phyloP scores from a whole-genome alignment of 805 yeast species.

The Lipomyces starkeyi region DNA sequence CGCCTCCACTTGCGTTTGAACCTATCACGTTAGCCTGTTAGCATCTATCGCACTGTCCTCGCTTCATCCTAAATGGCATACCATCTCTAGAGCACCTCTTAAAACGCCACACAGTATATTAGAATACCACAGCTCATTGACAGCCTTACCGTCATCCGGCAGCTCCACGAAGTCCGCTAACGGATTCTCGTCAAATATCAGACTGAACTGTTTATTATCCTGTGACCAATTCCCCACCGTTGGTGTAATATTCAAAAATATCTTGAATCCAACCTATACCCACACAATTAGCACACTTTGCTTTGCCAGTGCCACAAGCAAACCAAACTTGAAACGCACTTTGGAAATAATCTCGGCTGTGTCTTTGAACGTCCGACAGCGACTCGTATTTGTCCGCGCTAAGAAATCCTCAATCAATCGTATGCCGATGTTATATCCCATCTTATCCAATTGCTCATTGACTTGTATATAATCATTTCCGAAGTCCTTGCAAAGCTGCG shows the following conservation, averaged over 20 bases:
- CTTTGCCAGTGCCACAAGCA: neutral
- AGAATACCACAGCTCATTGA: conserved; percentile 86
- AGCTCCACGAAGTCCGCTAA: conserved; percentile 93
- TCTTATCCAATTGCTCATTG: conserved; percentile 80
- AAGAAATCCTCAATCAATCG: conserved; percentile 91
- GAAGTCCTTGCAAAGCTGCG: conserved; percentile 86
- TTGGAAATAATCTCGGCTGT: conserved; percentile 87
- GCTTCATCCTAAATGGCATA: conserved; percentile 11
- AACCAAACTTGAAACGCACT: conserved; percentile 24
- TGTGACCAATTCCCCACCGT: conserved; percentile 73
- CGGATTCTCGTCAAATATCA: conserved; percentile 83
- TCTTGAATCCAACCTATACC: conserved; percentile 74
- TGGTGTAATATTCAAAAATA: conserved; percentile 85
- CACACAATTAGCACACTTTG: neutral
- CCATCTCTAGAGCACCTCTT: conserved; percentile 90
- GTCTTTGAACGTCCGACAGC: conserved; percentile 80
- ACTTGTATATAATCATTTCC: conserved; percentile 77
- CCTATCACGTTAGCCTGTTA: conserved; percentile 44
- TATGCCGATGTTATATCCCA: conserved; percentile 96
- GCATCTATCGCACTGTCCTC: neutral
- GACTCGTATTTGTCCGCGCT: conserved; percentile 81
- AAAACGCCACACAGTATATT: conserved; percentile 88
- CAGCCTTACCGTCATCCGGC: conserved; percentile 76
- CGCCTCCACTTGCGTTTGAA: conserved; percentile 88
- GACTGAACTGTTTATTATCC: conserved; percentile 75